Evolutionary conservation across 2,329 filamentous ascomycete genomes (phyloP).

Genomic region (Lecanosticta acicola): DNA sequence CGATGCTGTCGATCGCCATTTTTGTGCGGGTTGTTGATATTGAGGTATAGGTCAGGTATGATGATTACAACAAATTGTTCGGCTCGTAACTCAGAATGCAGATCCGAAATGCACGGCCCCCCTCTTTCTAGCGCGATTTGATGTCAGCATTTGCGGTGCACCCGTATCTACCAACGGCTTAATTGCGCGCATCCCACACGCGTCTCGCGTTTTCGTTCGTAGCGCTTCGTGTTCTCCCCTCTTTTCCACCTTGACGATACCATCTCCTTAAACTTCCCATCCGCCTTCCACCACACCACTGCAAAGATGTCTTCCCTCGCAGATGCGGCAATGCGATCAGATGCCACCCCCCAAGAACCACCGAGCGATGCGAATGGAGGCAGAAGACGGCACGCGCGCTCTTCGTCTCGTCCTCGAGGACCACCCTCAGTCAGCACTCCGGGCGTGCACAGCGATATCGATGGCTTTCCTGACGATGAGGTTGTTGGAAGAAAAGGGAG

Average conservation of each 20-base stretch:
- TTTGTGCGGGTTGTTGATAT: no score
- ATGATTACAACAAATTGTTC: no score
- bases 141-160: background rate
- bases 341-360: constrained; percentile 36
- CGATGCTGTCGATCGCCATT: no score
- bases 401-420: constrained; percentile 50
- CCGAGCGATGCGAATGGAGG: constrained; percentile 35
- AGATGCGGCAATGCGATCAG: constrained; percentile 47
- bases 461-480: constrained; percentile 58
- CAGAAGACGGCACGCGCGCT: constrained; percentile 35
- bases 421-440: constrained; percentile 48
- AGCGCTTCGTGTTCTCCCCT: background rate
- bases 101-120: background rate
- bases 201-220: background rate
- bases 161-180: background rate
- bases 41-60: no score
- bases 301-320: constrained; percentile 48
- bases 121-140: background rate
- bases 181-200: background rate
- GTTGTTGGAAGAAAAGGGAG: constrained; percentile 51
- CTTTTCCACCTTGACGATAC: background rate
- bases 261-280: background rate
- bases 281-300: background rate
- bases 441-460: constrained; percentile 50
- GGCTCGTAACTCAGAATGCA: background rate